These are phyloP conservation scores for Carex kokanica DNA, from an alignment of 176 grass and related monocot species.

Conservation along the genomic window DNA sequence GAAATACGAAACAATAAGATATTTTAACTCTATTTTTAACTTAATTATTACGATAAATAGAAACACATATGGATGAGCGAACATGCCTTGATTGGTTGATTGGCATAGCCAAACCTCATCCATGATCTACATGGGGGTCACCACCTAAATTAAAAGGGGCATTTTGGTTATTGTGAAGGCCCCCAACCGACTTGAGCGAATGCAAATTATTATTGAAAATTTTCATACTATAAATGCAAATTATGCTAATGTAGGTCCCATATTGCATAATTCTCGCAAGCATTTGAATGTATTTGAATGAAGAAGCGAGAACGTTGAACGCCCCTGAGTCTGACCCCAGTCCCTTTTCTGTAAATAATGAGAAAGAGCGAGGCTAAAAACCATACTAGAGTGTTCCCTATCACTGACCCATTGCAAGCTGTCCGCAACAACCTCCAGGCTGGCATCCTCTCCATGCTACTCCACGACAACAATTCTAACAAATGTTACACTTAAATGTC, in stretches of 20 bases:
- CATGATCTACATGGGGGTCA: not conserved
- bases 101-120: conserved; percentile 1
- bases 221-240: not conserved
- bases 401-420: conserved; percentile 58
- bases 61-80: not conserved
- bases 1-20: too few relatives aligned
- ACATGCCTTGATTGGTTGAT: not conserved
- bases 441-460: conserved; percentile 39
- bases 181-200: not conserved
- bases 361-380: not conserved
- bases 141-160: not conserved
- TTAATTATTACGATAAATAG: not conserved
- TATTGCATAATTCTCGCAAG: not conserved
- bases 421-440: conserved; percentile 75
- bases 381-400: not conserved
- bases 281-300: not conserved
- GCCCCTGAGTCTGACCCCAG: not conserved
- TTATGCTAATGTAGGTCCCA: not conserved
- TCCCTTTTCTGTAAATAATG: conserved; percentile 5
- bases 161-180: not conserved
- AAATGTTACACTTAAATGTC: conserved; percentile 34
- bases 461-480: conserved; percentile 22
- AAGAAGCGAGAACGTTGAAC: not conserved
- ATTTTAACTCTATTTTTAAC: too few relatives aligned
- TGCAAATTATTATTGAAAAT: not conserved